Evolutionary conservation across 1,284 basidiomycete species (phyloP), one percentile per base, ranked within the genome.

Genomic region (Tilletia horrida): DNA sequence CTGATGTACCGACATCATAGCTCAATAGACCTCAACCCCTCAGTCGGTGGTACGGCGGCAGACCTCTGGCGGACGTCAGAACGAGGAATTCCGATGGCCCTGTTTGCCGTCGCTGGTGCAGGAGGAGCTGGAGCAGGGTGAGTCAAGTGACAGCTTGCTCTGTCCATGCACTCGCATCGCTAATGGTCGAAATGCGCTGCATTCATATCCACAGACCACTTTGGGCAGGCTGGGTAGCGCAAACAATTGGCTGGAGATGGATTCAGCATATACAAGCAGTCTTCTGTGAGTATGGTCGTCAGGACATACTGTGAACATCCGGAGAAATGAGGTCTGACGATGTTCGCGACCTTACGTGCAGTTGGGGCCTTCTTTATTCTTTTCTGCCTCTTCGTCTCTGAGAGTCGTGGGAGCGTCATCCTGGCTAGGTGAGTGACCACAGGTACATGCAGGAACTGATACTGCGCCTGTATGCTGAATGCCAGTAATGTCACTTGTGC

Each of bases 181-280:
- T n/a, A n/a, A n/a, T n/a, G n/a, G n/a, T n/a, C n/a, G n/a, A n/a
- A 72, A 21, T 21, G 47, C 47, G 9, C 23, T 50, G 13, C 47
- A 14, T 21, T 90, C 31, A n/a, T n/a, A n/a, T 40, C 35, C 4
- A 40, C 1, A 90, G 89, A 1, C 87, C 89, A 0, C 82, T 89
- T 0, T 83, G 85, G n/a, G 85, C 87, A 3, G 88, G 88, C 2
- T 91, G 87, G 86, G 87, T 90, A 8, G 89, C 89, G 75, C 85
- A 87, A 0, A 83, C 82, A 8, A 77, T 91, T 40, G 84, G 84
- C 66, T 92, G 91, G 90, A 84, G 89, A 45, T 91, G 90, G 90
- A 90, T 91, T 13, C 87, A 91, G 81, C 91, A 90, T 89, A 85
- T 91, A 31, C 29, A 16, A 9, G 55, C 55, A 9, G 31, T 16